Evolutionary conservation across 495 filamentous ascomycete genomes (phyloP).

Genomic region (Clavariopsis aquatica): DNA sequence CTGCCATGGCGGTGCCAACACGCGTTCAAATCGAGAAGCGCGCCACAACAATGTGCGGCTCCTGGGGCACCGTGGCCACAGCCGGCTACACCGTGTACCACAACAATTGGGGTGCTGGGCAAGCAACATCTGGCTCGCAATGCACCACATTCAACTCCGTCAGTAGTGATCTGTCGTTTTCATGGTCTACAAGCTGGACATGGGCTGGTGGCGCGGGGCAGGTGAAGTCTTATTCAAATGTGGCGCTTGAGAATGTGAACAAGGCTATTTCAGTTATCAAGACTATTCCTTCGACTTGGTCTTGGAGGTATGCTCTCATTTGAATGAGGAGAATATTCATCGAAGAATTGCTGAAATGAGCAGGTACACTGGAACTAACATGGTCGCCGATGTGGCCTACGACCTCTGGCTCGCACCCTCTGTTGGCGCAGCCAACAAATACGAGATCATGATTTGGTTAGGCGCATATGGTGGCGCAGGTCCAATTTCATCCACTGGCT

Average conservation of each 20-base stretch:
- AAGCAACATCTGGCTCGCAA: neutral
- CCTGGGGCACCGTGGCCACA: neutral
- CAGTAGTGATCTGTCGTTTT: neutral
- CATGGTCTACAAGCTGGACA: neutral
- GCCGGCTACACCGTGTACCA: neutral
- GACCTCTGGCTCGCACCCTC: conserved; percentile 62
- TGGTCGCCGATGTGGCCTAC: conserved; percentile 66
- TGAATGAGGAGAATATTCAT: too few relatives aligned
- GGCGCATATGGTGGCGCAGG: conserved; percentile 62
- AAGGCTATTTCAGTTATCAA: neutral
- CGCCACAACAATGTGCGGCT: neutral
- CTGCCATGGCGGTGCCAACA: neutral
- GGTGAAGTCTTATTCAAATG: conserved; percentile 3
- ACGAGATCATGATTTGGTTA: conserved; percentile 76
- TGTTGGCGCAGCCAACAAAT: conserved; percentile 51
- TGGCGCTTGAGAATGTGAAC: neutral
- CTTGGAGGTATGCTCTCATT: conserved; percentile 1
- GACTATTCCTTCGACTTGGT: neutral
- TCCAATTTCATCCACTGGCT: conserved; percentile 61
- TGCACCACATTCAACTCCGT: neutral
- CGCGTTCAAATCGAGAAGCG: neutral
- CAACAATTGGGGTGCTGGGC: neutral
- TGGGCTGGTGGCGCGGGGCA: conserved; percentile 1
- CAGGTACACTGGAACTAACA: conserved; percentile 53
- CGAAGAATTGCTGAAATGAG: too few relatives aligned